A percentile compares a stretch with the other conserved stretches of the same genome.
Conservation (phyloP, 2,329 filamentous ascomycete species). For the Penicillium concentricum region DNA sequence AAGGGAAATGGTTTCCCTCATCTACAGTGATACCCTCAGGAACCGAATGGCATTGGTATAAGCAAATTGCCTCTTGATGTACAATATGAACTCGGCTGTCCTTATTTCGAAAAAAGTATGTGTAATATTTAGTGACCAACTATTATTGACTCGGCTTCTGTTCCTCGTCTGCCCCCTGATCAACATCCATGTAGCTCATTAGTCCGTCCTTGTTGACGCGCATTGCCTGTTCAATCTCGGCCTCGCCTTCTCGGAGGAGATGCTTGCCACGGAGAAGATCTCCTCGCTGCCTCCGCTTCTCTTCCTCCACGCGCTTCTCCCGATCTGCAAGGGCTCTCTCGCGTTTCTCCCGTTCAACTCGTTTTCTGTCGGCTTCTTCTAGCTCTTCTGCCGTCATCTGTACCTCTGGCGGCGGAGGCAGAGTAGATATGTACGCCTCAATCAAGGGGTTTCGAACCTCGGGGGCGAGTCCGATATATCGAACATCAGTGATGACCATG, state of each 20-base stretch:
- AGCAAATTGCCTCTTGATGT: slow-evolving; percentile 14
- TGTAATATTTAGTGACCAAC: slow-evolving; percentile 4
- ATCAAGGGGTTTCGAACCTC: slow-evolving; percentile 43
- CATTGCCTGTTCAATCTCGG: slow-evolving; percentile 47
- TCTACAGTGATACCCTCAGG: slow-evolving; percentile 38
- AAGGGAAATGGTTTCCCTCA: slow-evolving; percentile 26
- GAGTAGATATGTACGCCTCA: slow-evolving; percentile 45
- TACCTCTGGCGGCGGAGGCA: slow-evolving; percentile 40
- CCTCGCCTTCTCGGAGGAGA: slow-evolving; percentile 45
- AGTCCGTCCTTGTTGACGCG: slow-evolving; percentile 43
- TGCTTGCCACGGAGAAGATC: slow-evolving; percentile 43
- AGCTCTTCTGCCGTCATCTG: slow-evolving; percentile 40
- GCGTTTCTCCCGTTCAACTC: slow-evolving; percentile 43
- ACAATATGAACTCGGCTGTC: slow-evolving; percentile 5
- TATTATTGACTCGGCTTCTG: slow-evolving; percentile 13
- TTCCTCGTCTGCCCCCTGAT: slow-evolving; percentile 12
- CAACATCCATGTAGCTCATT: slow-evolving; percentile 40
- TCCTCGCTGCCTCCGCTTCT: slow-evolving; percentile 41
- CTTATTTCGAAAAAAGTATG: slow-evolving; percentile 4
- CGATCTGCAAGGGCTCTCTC: slow-evolving; percentile 46
- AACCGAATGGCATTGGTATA: slow-evolving; percentile 23
- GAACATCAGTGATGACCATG: slow-evolving; percentile 44
- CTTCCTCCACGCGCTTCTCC: slow-evolving; percentile 44
- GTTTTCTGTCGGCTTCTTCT: slow-evolving; percentile 38
- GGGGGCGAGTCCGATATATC: slow-evolving; percentile 43